A percentile compares a stretch with the other conserved stretches of the same genome.
Conservation (phyloP, 2,329 filamentous ascomycete species). For the Ophiostoma sp. region DNA sequence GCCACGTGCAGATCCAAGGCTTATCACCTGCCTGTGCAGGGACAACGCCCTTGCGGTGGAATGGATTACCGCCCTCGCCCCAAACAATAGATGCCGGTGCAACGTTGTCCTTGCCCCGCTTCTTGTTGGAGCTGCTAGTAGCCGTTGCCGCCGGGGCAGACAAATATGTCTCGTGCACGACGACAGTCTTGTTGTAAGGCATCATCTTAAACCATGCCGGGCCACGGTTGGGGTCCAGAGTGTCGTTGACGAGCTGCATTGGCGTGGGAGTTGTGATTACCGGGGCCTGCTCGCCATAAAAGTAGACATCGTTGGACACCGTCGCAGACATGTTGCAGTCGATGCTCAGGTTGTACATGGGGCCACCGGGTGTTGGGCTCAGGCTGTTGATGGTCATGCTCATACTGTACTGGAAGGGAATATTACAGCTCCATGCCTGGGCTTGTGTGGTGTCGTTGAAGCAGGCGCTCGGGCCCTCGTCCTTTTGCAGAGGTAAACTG, state of each 20-base stretch:
- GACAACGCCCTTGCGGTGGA: slow-evolving; percentile 37
- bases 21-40: slow-evolving; percentile 43
- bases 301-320: slow-evolving; percentile 37
- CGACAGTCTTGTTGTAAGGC: slow-evolving; percentile 52
- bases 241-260: slow-evolving; percentile 49
- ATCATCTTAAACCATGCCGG: slow-evolving; percentile 50
- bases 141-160: slow-evolving; percentile 25
- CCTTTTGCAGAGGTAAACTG: slow-evolving; percentile 49
- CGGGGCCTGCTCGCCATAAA: slow-evolving; percentile 53
- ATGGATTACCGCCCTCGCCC: slow-evolving; percentile 24
- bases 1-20: slow-evolving; percentile 57
- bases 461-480: slow-evolving; percentile 50
- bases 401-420: slow-evolving; percentile 41
- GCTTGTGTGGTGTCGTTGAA: slow-evolving; percentile 51
- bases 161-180: slow-evolving; percentile 44
- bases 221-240: slow-evolving; percentile 43
- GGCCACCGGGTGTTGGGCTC: slow-evolving; percentile 29
- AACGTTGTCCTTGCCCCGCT: slow-evolving; percentile 25
- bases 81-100: neutral
- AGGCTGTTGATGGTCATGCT: slow-evolving; percentile 38
- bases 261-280: slow-evolving; percentile 37
- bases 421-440: slow-evolving; percentile 60
- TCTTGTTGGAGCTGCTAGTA: slow-evolving; percentile 27
- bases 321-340: slow-evolving; percentile 38
- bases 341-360: slow-evolving; percentile 41